These are phyloP conservation scores for Beta lomatogona DNA, from an alignment of 179 eudicot genomes.

Conservation along the genomic window DNA sequence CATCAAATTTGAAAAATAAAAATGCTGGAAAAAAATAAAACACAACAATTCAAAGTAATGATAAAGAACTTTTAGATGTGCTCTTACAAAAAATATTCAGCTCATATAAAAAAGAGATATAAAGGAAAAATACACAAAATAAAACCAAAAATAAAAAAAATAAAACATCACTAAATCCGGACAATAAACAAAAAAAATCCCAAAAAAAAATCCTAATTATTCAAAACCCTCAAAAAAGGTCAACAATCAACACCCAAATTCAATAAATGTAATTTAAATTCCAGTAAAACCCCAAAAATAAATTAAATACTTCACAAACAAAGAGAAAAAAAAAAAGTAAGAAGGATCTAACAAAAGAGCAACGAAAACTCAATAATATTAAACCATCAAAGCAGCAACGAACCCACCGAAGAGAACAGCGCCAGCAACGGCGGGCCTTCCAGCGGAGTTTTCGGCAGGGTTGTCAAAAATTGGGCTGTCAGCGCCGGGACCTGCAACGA, in stretches of 20 bases:
- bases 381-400: conserved; percentile 34
- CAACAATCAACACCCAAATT: neutral
- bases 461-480: neutral
- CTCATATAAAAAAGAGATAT: too few relatives aligned
- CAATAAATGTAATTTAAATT: neutral
- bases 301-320: neutral
- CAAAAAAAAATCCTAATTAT: too few relatives aligned
- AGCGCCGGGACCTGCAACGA: neutral
- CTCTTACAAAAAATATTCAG: too few relatives aligned
- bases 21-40: too few relatives aligned
- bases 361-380: conserved; percentile 2
- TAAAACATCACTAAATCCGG: too few relatives aligned
- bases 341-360: neutral
- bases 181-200: too few relatives aligned
- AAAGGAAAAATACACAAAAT: too few relatives aligned
- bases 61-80: too few relatives aligned
- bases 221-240: neutral
- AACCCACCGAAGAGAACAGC: conserved; percentile 33
- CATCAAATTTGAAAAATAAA: too few relatives aligned
- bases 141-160: too few relatives aligned
- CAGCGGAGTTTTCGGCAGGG: conserved; percentile 7
- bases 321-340: neutral
- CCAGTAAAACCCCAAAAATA: neutral
- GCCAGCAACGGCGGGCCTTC: conserved; percentile 22
- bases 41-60: too few relatives aligned